Evolutionary conservation across 108 stramenopile species (phyloP).

Genomic region (Epithemia pelagica): DNA sequence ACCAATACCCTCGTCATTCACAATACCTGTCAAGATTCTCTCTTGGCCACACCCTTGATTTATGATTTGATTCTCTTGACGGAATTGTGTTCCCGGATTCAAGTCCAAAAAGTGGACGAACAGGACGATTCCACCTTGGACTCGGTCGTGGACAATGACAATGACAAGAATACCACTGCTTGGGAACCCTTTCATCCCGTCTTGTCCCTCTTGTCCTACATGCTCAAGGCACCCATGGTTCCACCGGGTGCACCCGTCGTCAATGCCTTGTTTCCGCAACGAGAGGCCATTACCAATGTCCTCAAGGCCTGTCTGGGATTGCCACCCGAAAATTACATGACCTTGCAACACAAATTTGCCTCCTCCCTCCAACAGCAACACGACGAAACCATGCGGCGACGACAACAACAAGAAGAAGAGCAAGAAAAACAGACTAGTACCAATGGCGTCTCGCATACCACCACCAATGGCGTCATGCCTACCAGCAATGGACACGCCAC

Average conservation of each 20-base stretch:
- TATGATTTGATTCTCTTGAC: slow-evolving; percentile 93
- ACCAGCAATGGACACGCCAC: too few relatives aligned
- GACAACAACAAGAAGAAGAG: slow-evolving; percentile 11
- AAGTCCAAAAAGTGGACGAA: slow-evolving; percentile 67
- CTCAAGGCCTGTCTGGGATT: slow-evolving; percentile 94
- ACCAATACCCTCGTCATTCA: slow-evolving; percentile 97
- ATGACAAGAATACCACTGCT: slow-evolving; percentile 1
- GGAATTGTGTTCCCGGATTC: slow-evolving; percentile 90
- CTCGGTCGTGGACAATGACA: not conserved
- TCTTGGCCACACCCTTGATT: slow-evolving; percentile 94
- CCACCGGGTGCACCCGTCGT: slow-evolving; percentile 96
- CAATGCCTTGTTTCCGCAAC: slow-evolving; percentile 95
- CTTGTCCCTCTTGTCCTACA: slow-evolving; percentile 91
- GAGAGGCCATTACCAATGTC: slow-evolving; percentile 90
- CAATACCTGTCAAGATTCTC: slow-evolving; percentile 98
- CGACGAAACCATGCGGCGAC: too few relatives aligned
- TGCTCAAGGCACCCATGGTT: slow-evolving; percentile 97
- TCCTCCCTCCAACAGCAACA: slow-evolving; percentile 45
- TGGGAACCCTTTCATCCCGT: slow-evolving; percentile 94
- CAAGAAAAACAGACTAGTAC: not conserved
- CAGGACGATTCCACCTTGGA: not conserved
- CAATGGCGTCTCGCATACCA: not conserved
- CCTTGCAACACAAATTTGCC: slow-evolving; percentile 87
- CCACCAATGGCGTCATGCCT: not conserved
- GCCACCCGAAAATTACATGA: slow-evolving; percentile 93